A percentile compares a stretch with the other conserved stretches of the same genome.
These are phyloP conservation scores for Paraglomus brasilianum DNA, from an alignment of 192 early-diverging fungal species.

Conservation along the genomic window DNA sequence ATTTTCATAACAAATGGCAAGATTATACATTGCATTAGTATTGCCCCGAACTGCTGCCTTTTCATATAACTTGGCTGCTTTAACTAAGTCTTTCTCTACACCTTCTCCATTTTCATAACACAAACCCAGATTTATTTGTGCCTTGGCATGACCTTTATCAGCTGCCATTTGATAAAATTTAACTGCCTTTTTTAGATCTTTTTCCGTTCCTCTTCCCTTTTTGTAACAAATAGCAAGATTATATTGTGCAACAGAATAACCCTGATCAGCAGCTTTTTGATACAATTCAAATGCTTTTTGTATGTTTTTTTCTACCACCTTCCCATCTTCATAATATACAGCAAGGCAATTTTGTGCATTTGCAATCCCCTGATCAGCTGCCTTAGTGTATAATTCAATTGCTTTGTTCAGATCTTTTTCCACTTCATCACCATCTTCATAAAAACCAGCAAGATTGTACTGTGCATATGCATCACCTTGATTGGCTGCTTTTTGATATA, in stretches of 20 bases:
- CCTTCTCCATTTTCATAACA: conserved; percentile 80
- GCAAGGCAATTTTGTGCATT: neutral
- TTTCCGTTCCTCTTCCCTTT: conserved; percentile 36
- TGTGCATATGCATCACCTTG: conserved; percentile 49
- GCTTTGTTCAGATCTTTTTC: conserved; percentile 48
- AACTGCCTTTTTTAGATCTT: conserved; percentile 34
- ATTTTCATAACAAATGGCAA: conserved; percentile 78
- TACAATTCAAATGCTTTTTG: neutral
- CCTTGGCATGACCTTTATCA: conserved; percentile 43
- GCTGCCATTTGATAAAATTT: conserved; percentile 41
- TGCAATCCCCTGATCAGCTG: conserved; percentile 47
- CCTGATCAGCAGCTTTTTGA: neutral
- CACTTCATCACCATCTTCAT: conserved; percentile 53
- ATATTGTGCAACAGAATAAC: conserved; percentile 37
- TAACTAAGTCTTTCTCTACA: conserved; percentile 58
- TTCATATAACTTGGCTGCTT: conserved; percentile 62
- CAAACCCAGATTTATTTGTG: no score
- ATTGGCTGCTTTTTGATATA: neutral
- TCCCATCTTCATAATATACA: conserved; percentile 3
- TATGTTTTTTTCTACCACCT: neutral
- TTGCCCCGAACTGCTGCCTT: conserved; percentile 54
- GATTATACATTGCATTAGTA: conserved; percentile 58
- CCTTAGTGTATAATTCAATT: conserved; percentile 49
- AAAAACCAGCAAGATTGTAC: conserved; percentile 52
- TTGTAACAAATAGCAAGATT: conserved; percentile 41